Percentiles rank a stretch among this genome's conserved stretches.
Conservation (phyloP, 169 alveolate genomes). For the Cryptosporidium xiaoi region DNA sequence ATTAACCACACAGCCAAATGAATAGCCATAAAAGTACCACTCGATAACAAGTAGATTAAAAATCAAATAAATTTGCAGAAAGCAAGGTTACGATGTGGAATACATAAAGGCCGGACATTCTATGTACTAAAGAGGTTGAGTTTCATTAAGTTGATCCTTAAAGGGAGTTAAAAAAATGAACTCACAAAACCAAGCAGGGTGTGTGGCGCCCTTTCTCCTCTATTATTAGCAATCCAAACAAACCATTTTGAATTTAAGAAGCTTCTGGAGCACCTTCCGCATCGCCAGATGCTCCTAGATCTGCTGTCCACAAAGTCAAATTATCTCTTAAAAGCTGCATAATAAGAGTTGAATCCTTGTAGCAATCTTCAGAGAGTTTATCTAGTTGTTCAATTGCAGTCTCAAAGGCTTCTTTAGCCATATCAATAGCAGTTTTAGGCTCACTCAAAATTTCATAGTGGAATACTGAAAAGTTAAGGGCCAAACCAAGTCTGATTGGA, state of each 20-base stretch:
- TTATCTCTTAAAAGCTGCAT: constrained; percentile 97
- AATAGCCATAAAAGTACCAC: too few relatives aligned
- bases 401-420: constrained; percentile 97
- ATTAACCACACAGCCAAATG: too few relatives aligned
- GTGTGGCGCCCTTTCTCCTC: constrained; percentile 7
- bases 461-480: constrained; percentile 98
- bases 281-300: constrained; percentile 83
- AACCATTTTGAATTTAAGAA: constrained; percentile 8
- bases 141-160: too few relatives aligned
- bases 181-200: too few relatives aligned
- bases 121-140: too few relatives aligned
- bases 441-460: constrained; percentile 97
- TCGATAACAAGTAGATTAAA: too few relatives aligned
- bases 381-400: constrained; percentile 95
- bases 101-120: too few relatives aligned
- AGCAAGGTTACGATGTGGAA: too few relatives aligned
- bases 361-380: constrained; percentile 93
- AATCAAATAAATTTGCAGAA: too few relatives aligned
- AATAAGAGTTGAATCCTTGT: constrained; percentile 94
- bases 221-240: constrained; percentile 8
- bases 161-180: too few relatives aligned
- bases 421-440: constrained; percentile 98
- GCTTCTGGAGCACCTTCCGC: constrained; percentile 76
- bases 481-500: constrained; percentile 97
- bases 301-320: constrained; percentile 96